These are phyloP conservation scores for Boletales sp. DNA, from an alignment of 768 basidiomycete species.

Conservation along the genomic window DNA sequence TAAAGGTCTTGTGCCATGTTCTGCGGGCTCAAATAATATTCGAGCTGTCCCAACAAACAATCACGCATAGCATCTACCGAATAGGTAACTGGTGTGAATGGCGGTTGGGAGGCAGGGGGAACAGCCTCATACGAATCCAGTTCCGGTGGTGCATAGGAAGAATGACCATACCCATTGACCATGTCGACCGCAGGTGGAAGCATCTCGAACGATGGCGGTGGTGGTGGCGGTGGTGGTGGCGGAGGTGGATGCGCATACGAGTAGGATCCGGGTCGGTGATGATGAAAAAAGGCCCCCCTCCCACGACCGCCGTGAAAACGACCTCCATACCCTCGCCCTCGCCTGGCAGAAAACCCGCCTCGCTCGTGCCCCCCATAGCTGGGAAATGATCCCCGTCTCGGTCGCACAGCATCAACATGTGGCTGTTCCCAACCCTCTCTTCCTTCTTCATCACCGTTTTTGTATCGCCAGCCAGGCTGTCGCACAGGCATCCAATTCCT, in stretches of 20 bases:
- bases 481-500: constrained; percentile 13
- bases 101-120: constrained; percentile 19
- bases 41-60: constrained; percentile 77
- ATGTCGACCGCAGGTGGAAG: constrained; percentile 23
- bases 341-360: constrained; percentile 27
- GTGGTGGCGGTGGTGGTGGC: constrained; percentile 1
- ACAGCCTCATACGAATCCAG: constrained; percentile 26
- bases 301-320: constrained; percentile 35
- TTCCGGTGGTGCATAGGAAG: constrained; percentile 30
- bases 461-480: constrained; percentile 20
- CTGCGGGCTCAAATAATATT: constrained; percentile 89
- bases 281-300: constrained; percentile 32
- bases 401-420: constrained; percentile 20
- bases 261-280: constrained; percentile 32
- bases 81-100: constrained; percentile 46
- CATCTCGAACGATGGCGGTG: constrained; percentile 24
- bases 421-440: constrained; percentile 23
- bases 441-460: constrained; percentile 25
- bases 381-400: constrained; percentile 32
- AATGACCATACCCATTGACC: constrained; percentile 28
- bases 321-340: constrained; percentile 38
- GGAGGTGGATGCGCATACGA: constrained; percentile 28
- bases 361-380: constrained; percentile 32
- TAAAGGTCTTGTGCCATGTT: constrained; percentile 88
- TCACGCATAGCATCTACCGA: constrained; percentile 63